phyloP scores from a whole-genome alignment of 768 basidiomycete genomes.

The Rhizopogon rudus region DNA sequence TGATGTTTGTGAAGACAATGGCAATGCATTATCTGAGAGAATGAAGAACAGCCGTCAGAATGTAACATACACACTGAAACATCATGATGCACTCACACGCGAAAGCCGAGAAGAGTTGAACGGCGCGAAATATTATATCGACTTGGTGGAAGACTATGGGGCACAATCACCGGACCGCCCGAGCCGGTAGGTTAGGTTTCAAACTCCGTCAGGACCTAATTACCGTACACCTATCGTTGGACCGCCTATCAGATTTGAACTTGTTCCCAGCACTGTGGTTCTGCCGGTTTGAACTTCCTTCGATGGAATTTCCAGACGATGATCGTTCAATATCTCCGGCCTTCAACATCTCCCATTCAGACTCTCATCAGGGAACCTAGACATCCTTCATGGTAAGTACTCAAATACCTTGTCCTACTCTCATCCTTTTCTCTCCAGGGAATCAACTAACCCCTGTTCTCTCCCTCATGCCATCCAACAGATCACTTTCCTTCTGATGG shows the following conservation, averaged over 20 bases:
- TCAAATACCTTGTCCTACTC: conserved; percentile 10
- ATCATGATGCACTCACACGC: too few species aligned
- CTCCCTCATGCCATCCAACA: conserved; percentile 19
- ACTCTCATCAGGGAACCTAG: conserved; percentile 20
- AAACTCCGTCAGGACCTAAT: too few species aligned
- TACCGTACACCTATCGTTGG: too few species aligned
- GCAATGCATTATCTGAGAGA: too few species aligned
- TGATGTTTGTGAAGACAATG: too few species aligned
- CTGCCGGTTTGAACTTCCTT: not conserved
- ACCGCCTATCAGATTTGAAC: not conserved
- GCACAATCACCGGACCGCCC: too few species aligned
- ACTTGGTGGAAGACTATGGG: too few species aligned
- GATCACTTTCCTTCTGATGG: conserved; percentile 29
- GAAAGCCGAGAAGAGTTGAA: too few species aligned
- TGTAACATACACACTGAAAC: too few species aligned
- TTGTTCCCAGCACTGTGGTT: not conserved
- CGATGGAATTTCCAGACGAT: conserved; percentile 7
- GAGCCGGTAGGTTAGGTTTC: too few species aligned
- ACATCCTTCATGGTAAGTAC: conserved; percentile 21
- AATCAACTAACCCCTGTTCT: conserved; percentile 17
- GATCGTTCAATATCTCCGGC: conserved; percentile 11
- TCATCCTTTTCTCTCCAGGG: conserved; percentile 19
- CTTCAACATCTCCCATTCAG: conserved; percentile 26
- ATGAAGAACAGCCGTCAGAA: too few species aligned
- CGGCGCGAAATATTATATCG: too few species aligned